phyloP scores from a whole-genome alignment of 495 filamentous ascomycete genomes.

The Podospora comata region DNA sequence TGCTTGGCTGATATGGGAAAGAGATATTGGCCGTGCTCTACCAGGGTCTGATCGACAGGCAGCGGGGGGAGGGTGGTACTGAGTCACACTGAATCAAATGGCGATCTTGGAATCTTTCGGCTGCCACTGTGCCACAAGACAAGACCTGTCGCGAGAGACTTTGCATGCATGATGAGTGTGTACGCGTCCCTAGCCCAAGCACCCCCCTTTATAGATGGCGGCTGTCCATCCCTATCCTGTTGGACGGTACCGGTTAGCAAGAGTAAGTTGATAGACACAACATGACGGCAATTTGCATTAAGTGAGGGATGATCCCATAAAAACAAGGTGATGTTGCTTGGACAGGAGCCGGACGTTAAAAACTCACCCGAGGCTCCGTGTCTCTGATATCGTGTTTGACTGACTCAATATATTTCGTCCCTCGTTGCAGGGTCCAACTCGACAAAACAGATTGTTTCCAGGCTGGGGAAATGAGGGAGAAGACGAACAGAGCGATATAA shows the following conservation, averaged over 20 bases:
- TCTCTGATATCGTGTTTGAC: background rate
- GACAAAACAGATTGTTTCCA: background rate
- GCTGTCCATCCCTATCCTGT: background rate
- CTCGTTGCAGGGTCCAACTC: background rate
- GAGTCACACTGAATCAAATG: background rate
- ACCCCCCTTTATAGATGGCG: background rate
- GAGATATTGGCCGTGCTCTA: background rate
- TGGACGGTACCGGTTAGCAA: background rate
- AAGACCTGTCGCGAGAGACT: background rate
- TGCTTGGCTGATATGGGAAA: slow-evolving; percentile 5
- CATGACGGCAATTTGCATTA: background rate
- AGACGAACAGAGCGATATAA: background rate
- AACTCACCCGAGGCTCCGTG: background rate
- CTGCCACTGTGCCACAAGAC: background rate
- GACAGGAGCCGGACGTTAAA: background rate
- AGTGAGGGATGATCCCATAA: background rate
- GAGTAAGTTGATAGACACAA: background rate
- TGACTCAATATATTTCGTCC: background rate
- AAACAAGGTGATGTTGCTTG: background rate
- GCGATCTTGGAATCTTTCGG: background rate
- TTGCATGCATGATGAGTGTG: background rate
- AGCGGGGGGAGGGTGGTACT: background rate
- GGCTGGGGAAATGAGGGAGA: background rate
- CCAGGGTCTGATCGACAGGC: background rate
- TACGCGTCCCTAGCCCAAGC: background rate